Evolutionary conservation across 2,329 filamentous ascomycete genomes (phyloP), one percentile per base, ranked within the genome.

Genomic region (Beauveria bassiana): DNA sequence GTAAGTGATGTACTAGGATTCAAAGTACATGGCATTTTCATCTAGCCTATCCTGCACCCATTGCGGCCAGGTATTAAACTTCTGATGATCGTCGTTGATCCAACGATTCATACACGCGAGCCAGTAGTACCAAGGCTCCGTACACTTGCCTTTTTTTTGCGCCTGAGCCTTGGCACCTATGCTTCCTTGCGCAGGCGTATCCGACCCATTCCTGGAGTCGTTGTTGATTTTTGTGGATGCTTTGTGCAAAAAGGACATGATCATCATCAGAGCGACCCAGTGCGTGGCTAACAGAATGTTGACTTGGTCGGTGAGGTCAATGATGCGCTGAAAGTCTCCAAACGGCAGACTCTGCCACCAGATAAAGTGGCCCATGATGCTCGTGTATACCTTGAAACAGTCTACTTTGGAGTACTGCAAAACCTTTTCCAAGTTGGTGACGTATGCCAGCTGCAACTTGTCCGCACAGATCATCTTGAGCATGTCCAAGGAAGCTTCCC

Each of bases 251-350:
- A 59, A 59, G 4, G 40, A 42, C 57, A 59, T 52, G 24, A 40
- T 14, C 47, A 59, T 53, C 57, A 59, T 59, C 57, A 53, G n/a
- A 4, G 57, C 46, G 26, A 52, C 57, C 47, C 57, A 59, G 18
- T 59, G 57, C 14, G 38, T 8, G 26, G 40, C 57, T 40, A 59
- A 38, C 46, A 53, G 8, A 10, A 46, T n/a, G 3, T 52, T 34
- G 24, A 59, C 49, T n/a, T 53, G 57, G 24, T 59, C 24, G 2
- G 57, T 46, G 18, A 59, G 16, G 26, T 52, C 47, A 24, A 52
- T 53, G n/a, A 59, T 46, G 47, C 47, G 57, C 46, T 59, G 47
- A 26, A 59, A 59, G 12, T 59, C 38, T 1, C 52, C 47, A 34
- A 59, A 52, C 8, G 38, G 38, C 38, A 46, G 24, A 28, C 57